These are phyloP conservation scores for Kandelia obovata DNA, from an alignment of 345 rosid genomes.

Conservation along the genomic window DNA sequence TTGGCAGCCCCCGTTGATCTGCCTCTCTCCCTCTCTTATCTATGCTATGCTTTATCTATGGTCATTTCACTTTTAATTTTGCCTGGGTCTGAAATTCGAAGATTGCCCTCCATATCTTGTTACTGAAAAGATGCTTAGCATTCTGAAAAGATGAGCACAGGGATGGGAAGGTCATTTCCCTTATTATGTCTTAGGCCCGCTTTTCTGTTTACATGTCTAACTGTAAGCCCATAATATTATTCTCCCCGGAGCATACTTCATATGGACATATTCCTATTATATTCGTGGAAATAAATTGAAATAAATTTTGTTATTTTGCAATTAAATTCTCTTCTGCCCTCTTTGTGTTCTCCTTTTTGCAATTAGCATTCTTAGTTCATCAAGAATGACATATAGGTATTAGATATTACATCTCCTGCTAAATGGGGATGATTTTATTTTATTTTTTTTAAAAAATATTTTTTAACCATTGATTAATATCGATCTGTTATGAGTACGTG, in stretches of 20 bases:
- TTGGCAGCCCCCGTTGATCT: conserved; percentile 35
- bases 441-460: too few relatives aligned
- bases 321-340: neutral
- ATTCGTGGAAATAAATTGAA: conserved; percentile 23
- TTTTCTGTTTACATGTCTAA: conserved; percentile 2
- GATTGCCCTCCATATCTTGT: conserved; percentile 14
- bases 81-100: conserved; percentile 21
- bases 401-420: too few relatives aligned
- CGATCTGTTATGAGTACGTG: too few relatives aligned
- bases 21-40: neutral
- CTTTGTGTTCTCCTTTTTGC: neutral
- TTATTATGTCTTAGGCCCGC: conserved; percentile 2
- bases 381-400: too few relatives aligned
- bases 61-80: neutral
- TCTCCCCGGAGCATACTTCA: conserved; percentile 19
- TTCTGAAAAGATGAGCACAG: conserved; percentile 3
- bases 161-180: conserved; percentile 8
- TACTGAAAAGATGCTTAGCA: neutral
- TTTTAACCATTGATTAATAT: too few relatives aligned
- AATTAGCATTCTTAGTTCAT: too few relatives aligned
- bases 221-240: conserved; percentile 1
- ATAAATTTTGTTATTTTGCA: conserved; percentile 18
- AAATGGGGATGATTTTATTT: too few relatives aligned
- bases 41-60: neutral
- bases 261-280: conserved; percentile 26